A percentile compares a stretch with the other conserved stretches of the same genome.
phyloP scores from a whole-genome alignment of 2,329 filamentous ascomycete genomes.

The Neobulgaria alba region DNA sequence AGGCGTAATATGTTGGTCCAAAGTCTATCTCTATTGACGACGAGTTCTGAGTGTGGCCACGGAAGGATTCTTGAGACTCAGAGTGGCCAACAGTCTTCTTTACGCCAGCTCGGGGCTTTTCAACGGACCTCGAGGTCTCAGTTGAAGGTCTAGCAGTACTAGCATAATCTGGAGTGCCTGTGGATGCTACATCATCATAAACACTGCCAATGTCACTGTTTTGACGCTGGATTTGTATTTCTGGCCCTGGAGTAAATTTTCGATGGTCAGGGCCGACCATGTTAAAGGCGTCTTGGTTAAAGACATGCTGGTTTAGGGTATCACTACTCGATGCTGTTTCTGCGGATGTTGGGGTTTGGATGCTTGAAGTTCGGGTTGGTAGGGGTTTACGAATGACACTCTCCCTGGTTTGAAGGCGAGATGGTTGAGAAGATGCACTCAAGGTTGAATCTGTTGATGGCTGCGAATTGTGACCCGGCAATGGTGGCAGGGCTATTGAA shows the following conservation, averaged over 20 bases:
- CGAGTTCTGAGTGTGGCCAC: conserved; percentile 34
- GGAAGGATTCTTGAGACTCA: conserved; percentile 9
- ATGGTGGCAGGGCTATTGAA: conserved; percentile 2
- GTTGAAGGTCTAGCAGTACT: conserved; percentile 39
- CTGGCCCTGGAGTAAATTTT: conserved; percentile 7
- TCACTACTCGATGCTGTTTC: conserved; percentile 32
- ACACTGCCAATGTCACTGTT: conserved; percentile 34
- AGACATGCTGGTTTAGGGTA: conserved; percentile 34
- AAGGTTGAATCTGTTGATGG: conserved; percentile 17
- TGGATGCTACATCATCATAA: conserved; percentile 55
- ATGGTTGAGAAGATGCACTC: conserved; percentile 13
- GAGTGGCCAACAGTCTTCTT: conserved; percentile 62
- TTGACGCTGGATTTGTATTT: conserved; percentile 27
- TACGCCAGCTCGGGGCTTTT: conserved; percentile 68
- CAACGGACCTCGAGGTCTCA: conserved; percentile 39
- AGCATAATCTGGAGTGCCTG: conserved; percentile 67
- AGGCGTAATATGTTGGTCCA: conserved; percentile 63
- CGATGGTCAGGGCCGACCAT: conserved; percentile 18
- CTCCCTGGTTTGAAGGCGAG: conserved; percentile 33
- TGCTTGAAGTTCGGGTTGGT: conserved; percentile 32
- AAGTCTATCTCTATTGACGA: conserved; percentile 67
- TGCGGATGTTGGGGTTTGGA: conserved; percentile 32
- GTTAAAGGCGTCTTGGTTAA: conserved; percentile 42
- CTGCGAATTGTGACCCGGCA: conserved; percentile 14
- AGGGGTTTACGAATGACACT: conserved; percentile 44